Percentiles rank a stretch among this genome's conserved stretches.
phyloP scores from a whole-genome alignment of 164 flowering plant genomes.

The Platanus orientalis region DNA sequence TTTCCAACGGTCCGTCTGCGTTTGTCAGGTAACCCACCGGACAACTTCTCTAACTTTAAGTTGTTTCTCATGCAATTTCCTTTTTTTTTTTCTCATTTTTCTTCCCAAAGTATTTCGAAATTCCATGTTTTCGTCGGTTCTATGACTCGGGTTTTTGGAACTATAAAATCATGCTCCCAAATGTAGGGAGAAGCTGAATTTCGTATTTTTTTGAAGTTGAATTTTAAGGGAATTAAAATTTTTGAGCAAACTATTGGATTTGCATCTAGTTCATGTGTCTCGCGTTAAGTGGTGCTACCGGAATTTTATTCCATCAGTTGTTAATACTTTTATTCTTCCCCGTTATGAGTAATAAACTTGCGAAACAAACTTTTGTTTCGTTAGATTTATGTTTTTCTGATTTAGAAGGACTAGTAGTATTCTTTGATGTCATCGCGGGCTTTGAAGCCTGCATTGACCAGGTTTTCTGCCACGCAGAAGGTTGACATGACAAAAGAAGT shows the following conservation, averaged over 20 bases:
- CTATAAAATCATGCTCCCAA: neutral
- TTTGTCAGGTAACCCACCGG: slow-evolving; percentile 31
- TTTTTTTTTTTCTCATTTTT: neutral
- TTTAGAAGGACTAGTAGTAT: no score
- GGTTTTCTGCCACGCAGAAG: no score
- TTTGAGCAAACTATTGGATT: neutral
- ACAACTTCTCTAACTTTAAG: neutral
- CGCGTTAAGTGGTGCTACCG: no score
- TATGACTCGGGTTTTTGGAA: neutral
- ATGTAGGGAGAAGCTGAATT: neutral
- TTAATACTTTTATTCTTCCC: neutral
- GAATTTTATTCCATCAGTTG: neutral
- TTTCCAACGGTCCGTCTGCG: slow-evolving; percentile 17
- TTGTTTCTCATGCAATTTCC: neutral
- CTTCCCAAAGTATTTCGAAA: neutral
- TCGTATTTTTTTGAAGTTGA: neutral
- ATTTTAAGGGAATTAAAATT: neutral
- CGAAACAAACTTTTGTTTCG: neutral
- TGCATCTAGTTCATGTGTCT: no score
- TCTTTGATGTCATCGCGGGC: no score
- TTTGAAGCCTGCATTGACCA: no score
- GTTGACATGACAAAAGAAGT: no score
- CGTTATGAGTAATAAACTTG: no score
- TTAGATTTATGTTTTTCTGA: neutral
- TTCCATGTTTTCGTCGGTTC: neutral